phyloP scores from a whole-genome alignment of 352 stramenopile species.

The Phytophthora nicotianae region DNA sequence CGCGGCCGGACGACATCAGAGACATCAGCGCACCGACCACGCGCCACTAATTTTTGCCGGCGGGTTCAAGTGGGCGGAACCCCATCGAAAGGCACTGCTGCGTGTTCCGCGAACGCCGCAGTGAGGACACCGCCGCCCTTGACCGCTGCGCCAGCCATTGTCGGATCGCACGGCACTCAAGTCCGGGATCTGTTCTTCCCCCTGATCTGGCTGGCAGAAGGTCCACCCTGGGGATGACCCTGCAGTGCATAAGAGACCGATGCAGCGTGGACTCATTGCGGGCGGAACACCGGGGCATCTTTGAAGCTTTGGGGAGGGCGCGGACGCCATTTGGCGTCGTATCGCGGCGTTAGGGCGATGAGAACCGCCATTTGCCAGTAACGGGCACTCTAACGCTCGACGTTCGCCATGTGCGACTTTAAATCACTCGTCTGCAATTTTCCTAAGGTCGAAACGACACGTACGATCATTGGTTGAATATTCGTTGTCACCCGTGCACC shows the following conservation, averaged over 20 bases:
- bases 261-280: conserved; percentile 8
- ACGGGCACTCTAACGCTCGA: conserved; percentile 4
- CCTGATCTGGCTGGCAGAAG: conserved; percentile 30
- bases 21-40: conserved; percentile 14
- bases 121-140: conserved; percentile 16
- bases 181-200: conserved; percentile 19
- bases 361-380: neutral
- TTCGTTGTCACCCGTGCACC: no score
- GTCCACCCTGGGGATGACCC: conserved; percentile 25
- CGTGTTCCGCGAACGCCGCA: conserved; percentile 35
- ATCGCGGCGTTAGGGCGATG: neutral
- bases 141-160: conserved; percentile 12
- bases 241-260: neutral
- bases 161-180: conserved; percentile 32
- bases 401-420: conserved; percentile 11
- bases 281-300: conserved; percentile 25
- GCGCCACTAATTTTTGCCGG: conserved; percentile 17
- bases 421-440: conserved; percentile 6
- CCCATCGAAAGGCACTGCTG: conserved; percentile 21
- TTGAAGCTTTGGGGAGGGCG: conserved; percentile 20
- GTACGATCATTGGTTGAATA: conserved; percentile 18
- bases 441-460: conserved; percentile 6
- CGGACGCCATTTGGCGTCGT: neutral
- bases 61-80: conserved; percentile 9
- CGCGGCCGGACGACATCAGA: conserved; percentile 15